Evolutionary conservation across 257 asterid genomes (phyloP), one percentile per base, ranked within the genome.

Genomic region (Hygrophila difformis): DNA sequence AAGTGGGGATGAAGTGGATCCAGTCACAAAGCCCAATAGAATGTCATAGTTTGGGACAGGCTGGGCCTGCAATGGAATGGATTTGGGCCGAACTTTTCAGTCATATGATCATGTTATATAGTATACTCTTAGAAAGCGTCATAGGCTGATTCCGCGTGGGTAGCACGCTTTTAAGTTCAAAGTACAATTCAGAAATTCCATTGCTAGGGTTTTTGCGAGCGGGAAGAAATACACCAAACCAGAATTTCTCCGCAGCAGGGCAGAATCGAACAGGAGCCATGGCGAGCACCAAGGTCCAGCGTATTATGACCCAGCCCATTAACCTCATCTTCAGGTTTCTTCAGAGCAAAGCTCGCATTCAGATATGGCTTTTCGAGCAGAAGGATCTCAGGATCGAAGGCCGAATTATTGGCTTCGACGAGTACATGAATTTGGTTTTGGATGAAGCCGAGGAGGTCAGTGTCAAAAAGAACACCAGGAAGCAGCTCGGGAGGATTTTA

Each of bases 301-400:
- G 75, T 13, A 72, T 72, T 26, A 72, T 72, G 79, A 72, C 79
- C 70, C 79, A 72, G 9, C 79, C 79, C 44, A 72, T 72, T 19
- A 76, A 76, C 67, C 70, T 76, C 51, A 72, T 76, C 58, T 76
- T 76, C 71, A 76, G 84, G 72, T 76, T 72, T 63, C 84, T 76
- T 38, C 81, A 76, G 65, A 74, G 84, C 69, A 76, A 76, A 51
- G 71, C 80, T 45, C 85, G 85, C 50, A 76, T 76, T 62, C 78
- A 77, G 71, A 77, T 77, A 57, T 77, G 85, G 82, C 78, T 77
- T 55, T 77, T 77, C 29, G 85, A 77, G 76, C 81, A 77, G 76
- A 77, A 77, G 63, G 85, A 77, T 77, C 52, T 58, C 63, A 61
- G 82, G 58, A 77, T 77, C 28, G 82, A 77, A 50, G 81, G 85